Evolutionary conservation across 352 stramenopile genomes (phyloP).

Genomic region (Phytopythium cucurbitacearum): DNA sequence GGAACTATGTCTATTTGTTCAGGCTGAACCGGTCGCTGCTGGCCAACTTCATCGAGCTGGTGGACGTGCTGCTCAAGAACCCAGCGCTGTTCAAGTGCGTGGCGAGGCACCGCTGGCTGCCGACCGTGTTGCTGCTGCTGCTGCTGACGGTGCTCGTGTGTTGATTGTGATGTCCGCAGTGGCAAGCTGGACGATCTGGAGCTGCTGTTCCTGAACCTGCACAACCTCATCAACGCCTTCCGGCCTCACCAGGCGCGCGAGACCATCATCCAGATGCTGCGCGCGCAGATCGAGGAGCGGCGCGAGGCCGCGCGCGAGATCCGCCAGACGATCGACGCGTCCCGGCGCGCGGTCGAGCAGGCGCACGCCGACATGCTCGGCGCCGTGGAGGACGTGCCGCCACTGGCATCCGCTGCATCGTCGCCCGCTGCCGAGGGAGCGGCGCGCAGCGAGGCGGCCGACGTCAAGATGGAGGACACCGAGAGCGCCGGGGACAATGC

Average conservation of each 20-base stretch:
- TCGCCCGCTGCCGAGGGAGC: constrained; percentile 9
- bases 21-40: constrained; percentile 84
- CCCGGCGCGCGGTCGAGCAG: constrained; percentile 50
- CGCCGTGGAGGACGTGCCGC: constrained; percentile 29
- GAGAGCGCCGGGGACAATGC: constrained; percentile 11
- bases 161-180: constrained; percentile 16
- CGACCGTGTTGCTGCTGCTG: not conserved
- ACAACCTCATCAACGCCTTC: constrained; percentile 89
- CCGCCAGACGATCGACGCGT: constrained; percentile 67
- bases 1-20: not conserved
- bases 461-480: constrained; percentile 53
- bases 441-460: constrained; percentile 12
- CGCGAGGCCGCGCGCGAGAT: constrained; percentile 71
- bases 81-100: constrained; percentile 80
- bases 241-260: constrained; percentile 81
- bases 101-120: no score
- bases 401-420: constrained; percentile 12
- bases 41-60: constrained; percentile 79
- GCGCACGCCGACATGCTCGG: constrained; percentile 60
- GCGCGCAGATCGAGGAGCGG: constrained; percentile 70
- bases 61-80: constrained; percentile 79
- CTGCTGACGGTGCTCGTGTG: not conserved
- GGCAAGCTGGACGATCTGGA: constrained; percentile 84
- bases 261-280: constrained; percentile 81
- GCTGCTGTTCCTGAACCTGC: constrained; percentile 86